Evolutionary conservation across 1,284 basidiomycete species (phyloP).

Genomic region (Cryptococcus wingfieldii): DNA sequence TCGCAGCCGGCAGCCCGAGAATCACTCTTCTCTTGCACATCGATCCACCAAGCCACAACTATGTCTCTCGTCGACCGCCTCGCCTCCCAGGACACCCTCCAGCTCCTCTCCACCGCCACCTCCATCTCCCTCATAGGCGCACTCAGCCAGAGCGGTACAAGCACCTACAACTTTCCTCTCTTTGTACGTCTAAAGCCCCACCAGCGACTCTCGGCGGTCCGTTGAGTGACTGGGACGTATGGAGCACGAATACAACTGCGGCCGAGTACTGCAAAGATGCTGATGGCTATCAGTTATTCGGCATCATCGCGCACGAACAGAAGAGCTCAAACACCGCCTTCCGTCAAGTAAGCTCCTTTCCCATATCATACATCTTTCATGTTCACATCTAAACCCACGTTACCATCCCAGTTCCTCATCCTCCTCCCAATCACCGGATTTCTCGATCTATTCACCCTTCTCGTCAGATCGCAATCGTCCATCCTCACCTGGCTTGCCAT

Average conservation of each 20-base stretch:
- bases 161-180: slow-evolving; percentile 37
- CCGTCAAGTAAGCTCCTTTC: slow-evolving; percentile 16
- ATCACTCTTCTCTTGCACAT: neutral
- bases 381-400: neutral
- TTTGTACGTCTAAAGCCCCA: slow-evolving; percentile 25
- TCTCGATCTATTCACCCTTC: slow-evolving; percentile 27
- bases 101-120: slow-evolving; percentile 30
- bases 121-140: slow-evolving; percentile 30
- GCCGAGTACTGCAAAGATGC: neutral
- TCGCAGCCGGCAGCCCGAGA: neutral
- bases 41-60: neutral
- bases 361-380: neutral
- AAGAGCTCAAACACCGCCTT: slow-evolving; percentile 22
- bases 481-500: slow-evolving; percentile 19
- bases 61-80: slow-evolving; percentile 39
- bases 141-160: slow-evolving; percentile 11
- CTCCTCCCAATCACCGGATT: slow-evolving; percentile 28
- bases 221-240: neutral
- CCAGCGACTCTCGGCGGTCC: neutral
- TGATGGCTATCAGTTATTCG: slow-evolving; percentile 33
- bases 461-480: slow-evolving; percentile 4
- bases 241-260: neutral
- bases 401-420: slow-evolving; percentile 26
- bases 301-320: slow-evolving; percentile 36
- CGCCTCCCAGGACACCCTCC: slow-evolving; percentile 27